Evolutionary conservation across 2,329 filamentous ascomycete genomes (phyloP).

Genomic region (Thyridium curvatum): DNA sequence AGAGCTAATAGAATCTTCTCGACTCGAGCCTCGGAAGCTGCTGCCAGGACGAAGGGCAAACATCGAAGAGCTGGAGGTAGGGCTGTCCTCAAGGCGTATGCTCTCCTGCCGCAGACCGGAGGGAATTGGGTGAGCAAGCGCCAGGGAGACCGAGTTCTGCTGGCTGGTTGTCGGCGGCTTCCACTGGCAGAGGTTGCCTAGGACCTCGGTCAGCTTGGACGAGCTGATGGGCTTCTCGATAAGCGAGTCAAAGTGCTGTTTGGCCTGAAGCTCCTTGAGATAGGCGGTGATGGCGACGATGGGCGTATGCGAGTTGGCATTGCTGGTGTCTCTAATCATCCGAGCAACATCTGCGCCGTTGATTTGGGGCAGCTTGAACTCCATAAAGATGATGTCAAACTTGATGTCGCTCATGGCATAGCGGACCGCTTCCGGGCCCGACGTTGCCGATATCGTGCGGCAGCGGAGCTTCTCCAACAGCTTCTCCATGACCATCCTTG

Average conservation of each 20-base stretch:
- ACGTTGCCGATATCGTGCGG: conserved; percentile 84
- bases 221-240: conserved; percentile 96
- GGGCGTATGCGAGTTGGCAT: conserved; percentile 87
- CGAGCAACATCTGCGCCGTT: conserved; percentile 92
- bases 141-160: conserved; percentile 31
- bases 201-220: conserved; percentile 81
- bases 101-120: conserved; percentile 61
- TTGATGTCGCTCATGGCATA: conserved; percentile 97
- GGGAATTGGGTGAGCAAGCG: conserved; percentile 52
- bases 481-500: conserved; percentile 97
- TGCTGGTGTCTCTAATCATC: conserved; percentile 96
- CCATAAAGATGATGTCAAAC: conserved; percentile 97
- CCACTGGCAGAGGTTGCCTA: conserved; percentile 89
- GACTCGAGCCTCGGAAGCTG: conserved; percentile 72
- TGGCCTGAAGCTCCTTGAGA: conserved; percentile 91
- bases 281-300: conserved; percentile 97
- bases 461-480: conserved; percentile 91
- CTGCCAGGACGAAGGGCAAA: conserved; percentile 66
- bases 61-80: conserved; percentile 69
- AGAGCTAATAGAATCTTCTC: conserved; percentile 83
- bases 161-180: conserved; percentile 60
- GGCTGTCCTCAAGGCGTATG: conserved; percentile 67
- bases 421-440: conserved; percentile 84
- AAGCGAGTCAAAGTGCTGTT: conserved; percentile 90
- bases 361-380: conserved; percentile 91